Evolutionary conservation across 2,329 filamentous ascomycete genomes (phyloP), one percentile per base, ranked within the genome.

Genomic region (Stachybotrys chartarum): DNA sequence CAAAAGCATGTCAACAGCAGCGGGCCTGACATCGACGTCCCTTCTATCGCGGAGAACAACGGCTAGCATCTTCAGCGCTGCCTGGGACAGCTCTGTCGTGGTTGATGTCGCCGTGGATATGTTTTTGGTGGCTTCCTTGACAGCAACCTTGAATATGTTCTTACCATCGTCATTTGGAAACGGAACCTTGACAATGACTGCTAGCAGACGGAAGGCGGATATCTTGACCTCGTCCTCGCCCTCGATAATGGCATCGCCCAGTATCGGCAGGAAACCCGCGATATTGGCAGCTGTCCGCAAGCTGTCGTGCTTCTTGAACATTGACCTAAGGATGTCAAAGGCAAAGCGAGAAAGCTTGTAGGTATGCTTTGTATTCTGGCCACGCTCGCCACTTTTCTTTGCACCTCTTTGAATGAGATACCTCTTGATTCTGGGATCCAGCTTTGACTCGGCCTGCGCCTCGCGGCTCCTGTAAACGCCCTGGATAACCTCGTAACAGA

Each of bases 401-500:
- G 87, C 85, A 6, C 86, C 87, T 67, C 87, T 88, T 65, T 92
- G 90, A 31, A 96, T 79, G 8, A 97, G 77, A 64, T 94, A 97
- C 55, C 87, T 85, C 66, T 81, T 85, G 50, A 86, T 77, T 58
- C 79, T 81, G 16, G 82, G 80, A 62, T 88, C 83, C 7, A 84
- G 73, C 63, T 80, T 83, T n/a, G 73, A 70, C 59, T 78, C 76
- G 18, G 69, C 74, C 65, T 75, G 68, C 7, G 75, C 77, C 62
- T 77, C 81, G 54, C 80, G 77, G 56, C 81, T 82, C 57, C 82
- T 83, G 70, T 96, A 95, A 1, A 90, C 88, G 59, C 92, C 87
- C 66, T 95, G 89, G 46, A 97, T 89, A 50, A 97, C 82, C 69
- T 97, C 91, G 68, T 96, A 97, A 69, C 92, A 96, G 70, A 99